Conservation (phyloP, 192 early-diverging fungal species). For the Phycomyces blakesleeanus region DNA sequence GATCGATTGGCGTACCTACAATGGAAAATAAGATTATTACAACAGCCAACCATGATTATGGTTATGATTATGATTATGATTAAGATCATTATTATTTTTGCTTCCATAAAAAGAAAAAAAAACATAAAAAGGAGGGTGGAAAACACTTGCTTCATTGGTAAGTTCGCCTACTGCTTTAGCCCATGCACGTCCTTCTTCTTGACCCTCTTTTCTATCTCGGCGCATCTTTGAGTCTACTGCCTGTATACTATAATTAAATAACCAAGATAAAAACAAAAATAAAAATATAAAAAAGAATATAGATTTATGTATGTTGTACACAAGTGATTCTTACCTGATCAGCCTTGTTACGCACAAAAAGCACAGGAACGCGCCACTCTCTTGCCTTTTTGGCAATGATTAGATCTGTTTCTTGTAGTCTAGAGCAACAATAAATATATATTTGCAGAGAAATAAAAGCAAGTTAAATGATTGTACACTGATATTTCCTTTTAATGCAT, state of each 20-base stretch:
- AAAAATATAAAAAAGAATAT: background rate
- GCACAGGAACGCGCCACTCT: constrained; percentile 18
- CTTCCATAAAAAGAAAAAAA: too few relatives aligned
- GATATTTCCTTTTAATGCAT: too few relatives aligned
- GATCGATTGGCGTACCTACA: constrained; percentile 16
- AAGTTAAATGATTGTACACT: too few relatives aligned
- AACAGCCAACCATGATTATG: background rate
- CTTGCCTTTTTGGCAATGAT: constrained; percentile 24
- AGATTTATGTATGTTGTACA: too few relatives aligned
- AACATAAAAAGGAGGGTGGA: too few relatives aligned
- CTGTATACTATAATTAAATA: background rate
- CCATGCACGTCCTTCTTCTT: constrained; percentile 17
- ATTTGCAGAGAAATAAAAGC: too few relatives aligned
- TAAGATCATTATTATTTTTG: too few relatives aligned
- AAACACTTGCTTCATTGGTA: constrained; percentile 24
- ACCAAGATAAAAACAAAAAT: too few relatives aligned
- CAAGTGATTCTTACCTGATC: constrained; percentile 27
- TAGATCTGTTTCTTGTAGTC: constrained; percentile 25
- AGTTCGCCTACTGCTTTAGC: constrained; percentile 27
- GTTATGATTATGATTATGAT: too few relatives aligned
- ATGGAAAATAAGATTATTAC: background rate
- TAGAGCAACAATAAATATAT: constrained; percentile 4
- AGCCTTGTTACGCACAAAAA: constrained; percentile 30
- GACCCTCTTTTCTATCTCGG: constrained; percentile 1
- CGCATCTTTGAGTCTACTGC: constrained; percentile 27